These are phyloP conservation scores for Salmacisia buchloeana DNA, from an alignment of 1,284 basidiomycete genomes.

Conservation along the genomic window DNA sequence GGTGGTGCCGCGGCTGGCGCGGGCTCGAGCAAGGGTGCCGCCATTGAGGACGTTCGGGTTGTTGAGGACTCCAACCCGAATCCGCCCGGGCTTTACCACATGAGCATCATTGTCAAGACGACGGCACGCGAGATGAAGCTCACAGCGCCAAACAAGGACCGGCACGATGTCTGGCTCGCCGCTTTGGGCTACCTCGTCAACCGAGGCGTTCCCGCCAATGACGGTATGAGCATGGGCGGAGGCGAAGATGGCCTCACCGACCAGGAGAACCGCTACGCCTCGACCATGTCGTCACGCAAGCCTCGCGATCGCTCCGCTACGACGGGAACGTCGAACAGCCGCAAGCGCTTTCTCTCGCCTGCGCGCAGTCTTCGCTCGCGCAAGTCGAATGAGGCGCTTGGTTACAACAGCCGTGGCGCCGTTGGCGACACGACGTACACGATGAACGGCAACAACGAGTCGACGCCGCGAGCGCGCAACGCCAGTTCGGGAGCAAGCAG, in stretches of 20 bases:
- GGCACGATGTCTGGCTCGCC: slow-evolving; percentile 93
- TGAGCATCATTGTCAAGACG: slow-evolving; percentile 87
- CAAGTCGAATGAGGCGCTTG: slow-evolving; percentile 4
- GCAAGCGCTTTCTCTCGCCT: slow-evolving; percentile 3
- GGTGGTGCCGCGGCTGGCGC: slow-evolving; percentile 78
- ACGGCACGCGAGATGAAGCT: slow-evolving; percentile 95
- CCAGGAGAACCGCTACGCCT: neutral
- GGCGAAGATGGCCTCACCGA: slow-evolving; percentile 15
- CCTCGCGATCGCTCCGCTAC: neutral
- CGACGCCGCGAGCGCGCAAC: slow-evolving; percentile 1
- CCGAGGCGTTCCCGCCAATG: slow-evolving; percentile 19
- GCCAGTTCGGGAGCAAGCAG: slow-evolving; percentile 9
- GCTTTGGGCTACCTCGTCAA: slow-evolving; percentile 43
- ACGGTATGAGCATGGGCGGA: slow-evolving; percentile 25
- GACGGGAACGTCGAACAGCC: neutral
- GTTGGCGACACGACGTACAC: neutral
- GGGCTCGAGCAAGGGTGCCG: slow-evolving; percentile 95
- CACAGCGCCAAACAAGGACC: slow-evolving; percentile 84
- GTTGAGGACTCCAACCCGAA: slow-evolving; percentile 87
- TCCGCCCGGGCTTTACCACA: slow-evolving; percentile 84
- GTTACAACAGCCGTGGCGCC: neutral
- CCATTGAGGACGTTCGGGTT: slow-evolving; percentile 82
- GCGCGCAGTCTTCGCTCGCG: neutral
- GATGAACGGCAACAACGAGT: neutral
- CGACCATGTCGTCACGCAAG: neutral